Conservation (phyloP, 1,139 yeast species). For the Lodderomyces elongisporus region DNA sequence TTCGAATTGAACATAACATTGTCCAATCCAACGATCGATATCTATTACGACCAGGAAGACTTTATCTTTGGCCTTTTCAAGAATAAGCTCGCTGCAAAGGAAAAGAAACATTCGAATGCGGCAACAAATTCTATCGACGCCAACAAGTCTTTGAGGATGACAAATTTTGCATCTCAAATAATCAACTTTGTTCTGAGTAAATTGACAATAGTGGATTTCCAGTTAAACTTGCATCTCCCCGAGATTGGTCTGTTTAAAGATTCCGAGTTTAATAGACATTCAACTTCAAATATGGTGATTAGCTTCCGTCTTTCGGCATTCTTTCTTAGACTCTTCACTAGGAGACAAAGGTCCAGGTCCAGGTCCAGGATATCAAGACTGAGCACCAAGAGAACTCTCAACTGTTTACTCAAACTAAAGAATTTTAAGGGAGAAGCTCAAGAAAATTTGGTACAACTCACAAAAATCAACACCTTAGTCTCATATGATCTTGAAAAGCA, state of each 20-base stretch:
- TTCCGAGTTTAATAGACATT: slow-evolving; percentile 24
- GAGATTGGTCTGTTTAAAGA: slow-evolving; percentile 16
- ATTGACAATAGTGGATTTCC: slow-evolving; percentile 30
- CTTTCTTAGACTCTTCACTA: slow-evolving; percentile 25
- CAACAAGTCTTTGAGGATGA: too few relatives aligned
- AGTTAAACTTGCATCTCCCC: slow-evolving; percentile 29
- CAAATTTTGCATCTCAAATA: slow-evolving; percentile 11
- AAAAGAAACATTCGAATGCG: slow-evolving; percentile 10
- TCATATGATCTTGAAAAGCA: slow-evolving; percentile 23
- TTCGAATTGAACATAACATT: slow-evolving; percentile 18
- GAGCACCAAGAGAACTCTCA: slow-evolving; percentile 11
- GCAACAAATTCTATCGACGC: slow-evolving; percentile 10
- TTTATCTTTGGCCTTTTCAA: slow-evolving; percentile 10
- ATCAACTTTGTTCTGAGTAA: slow-evolving; percentile 21
- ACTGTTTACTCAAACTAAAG: slow-evolving; percentile 27
- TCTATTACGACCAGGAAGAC: slow-evolving; percentile 38
- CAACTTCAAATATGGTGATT: slow-evolving; percentile 26
- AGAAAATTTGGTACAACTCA: slow-evolving; percentile 27
- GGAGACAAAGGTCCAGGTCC: slow-evolving; percentile 8
- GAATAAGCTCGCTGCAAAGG: slow-evolving; percentile 10
- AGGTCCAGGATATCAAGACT: too few relatives aligned
- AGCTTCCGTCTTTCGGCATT: slow-evolving; percentile 22
- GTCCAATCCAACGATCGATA: slow-evolving; percentile 32
- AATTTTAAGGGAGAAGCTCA: slow-evolving; percentile 27
- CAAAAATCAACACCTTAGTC: slow-evolving; percentile 26